Evolutionary conservation across 164 flowering plant species (phyloP), one percentile per base, ranked within the genome.

Genomic region (Macadamia tetraphylla): DNA sequence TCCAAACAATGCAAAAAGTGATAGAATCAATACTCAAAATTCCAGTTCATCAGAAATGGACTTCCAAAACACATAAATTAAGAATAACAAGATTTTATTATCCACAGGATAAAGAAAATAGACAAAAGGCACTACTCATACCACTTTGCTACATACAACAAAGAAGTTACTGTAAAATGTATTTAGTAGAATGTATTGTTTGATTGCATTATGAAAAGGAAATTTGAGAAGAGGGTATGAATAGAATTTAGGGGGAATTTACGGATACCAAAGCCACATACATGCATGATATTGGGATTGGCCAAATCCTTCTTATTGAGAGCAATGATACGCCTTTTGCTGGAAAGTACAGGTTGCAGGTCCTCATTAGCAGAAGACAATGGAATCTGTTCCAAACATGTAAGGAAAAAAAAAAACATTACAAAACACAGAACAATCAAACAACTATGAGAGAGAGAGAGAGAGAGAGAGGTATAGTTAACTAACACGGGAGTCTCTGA

Each of bases 301-400:
- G 96, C 96, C 71, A 92, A 80, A 66, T 94, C 97, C 74, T 86
- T 91, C 91, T 94, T 94, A 74, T 91, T 91, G 63, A 94, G 85
- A 70, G 96, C 97, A 74, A 94, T 75, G 12, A 94, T 79, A 11
- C 97, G 85, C 71, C 89, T 83, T 71, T 94, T 94, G 43, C 83
- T 74, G 1, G 88, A 69, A 29, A 94, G 82, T 57, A 82, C 75
- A 32, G 83, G 75, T 73, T 92, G 98, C 61, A 94, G 82, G 67
- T 88, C 93, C 42, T 73, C 81, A 71, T 94, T 86, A 40, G 85
- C 88, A 42, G 98, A 94, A 6, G 97, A 87, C 70, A 90, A 60
- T 17, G 98, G 98, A 73, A 94, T 90, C 91, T 91, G 83, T 43
- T 57, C 14, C 15, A 35, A 29, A 7, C 29, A 31, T 64, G 29